phyloP scores from a whole-genome alignment of 495 filamentous ascomycete species.

The Copromyces sp. region DNA sequence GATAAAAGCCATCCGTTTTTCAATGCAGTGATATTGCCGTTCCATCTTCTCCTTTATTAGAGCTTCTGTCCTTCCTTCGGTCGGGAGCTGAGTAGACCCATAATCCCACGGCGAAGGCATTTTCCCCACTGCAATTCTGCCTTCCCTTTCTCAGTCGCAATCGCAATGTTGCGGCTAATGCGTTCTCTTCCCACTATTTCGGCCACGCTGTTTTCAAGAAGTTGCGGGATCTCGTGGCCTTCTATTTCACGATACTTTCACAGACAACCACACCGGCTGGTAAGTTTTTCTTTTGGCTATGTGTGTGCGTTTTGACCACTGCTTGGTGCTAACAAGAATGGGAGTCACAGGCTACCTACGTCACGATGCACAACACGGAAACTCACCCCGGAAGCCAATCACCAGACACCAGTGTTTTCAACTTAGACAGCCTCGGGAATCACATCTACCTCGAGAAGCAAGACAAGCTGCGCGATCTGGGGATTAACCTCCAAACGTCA shows the following conservation, averaged over 20 bases:
- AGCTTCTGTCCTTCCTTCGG: no score
- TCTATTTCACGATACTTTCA: not conserved
- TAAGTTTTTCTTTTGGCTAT: not conserved
- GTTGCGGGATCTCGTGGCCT: no score
- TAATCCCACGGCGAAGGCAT: no score
- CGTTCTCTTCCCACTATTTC: not conserved
- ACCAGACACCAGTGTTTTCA: not conserved
- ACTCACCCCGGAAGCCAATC: not conserved
- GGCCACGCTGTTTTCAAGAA: not conserved
- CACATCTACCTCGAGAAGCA: slow-evolving; percentile 9
- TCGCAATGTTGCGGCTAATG: not conserved
- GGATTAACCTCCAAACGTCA: slow-evolving; percentile 12
- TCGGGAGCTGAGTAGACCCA: no score
- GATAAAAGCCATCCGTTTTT: no score
- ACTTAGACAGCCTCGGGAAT: slow-evolving; percentile 4
- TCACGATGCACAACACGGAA: not conserved
- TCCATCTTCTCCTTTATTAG: no score
- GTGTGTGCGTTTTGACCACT: no score
- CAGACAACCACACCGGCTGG: not conserved
- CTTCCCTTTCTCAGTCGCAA: not conserved
- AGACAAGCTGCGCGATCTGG: slow-evolving; percentile 14
- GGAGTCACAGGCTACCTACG: not conserved
- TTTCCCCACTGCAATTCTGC: no score
- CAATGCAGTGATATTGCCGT: no score
- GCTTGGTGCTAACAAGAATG: no score